These are phyloP conservation scores for Beta macrorhiza DNA, from an alignment of 179 eudicot genomes.

Conservation along the genomic window DNA sequence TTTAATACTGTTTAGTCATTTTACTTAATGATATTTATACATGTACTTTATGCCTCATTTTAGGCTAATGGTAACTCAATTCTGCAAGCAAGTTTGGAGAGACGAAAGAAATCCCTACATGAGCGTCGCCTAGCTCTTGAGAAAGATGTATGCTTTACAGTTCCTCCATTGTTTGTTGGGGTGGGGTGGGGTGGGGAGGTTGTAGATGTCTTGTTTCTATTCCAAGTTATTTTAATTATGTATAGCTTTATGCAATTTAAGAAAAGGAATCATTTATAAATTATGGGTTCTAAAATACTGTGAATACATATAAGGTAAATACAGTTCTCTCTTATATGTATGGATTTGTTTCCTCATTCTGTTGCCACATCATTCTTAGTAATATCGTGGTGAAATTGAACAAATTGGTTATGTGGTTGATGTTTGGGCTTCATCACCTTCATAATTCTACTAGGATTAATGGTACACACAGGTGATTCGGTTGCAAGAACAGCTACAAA, in stretches of 20 bases:
- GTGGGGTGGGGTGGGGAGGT: neutral
- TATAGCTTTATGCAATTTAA: neutral
- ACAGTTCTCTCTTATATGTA: neutral
- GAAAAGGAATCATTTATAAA: neutral
- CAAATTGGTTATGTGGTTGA: neutral
- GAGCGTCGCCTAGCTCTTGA: constrained; percentile 80
- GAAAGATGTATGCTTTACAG: constrained; percentile 60
- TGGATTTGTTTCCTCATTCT: neutral
- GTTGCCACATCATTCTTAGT: neutral
- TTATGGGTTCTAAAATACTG: neutral
- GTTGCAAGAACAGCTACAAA: constrained; percentile 64
- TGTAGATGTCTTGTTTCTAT: neutral
- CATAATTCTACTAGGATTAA: constrained; percentile 10
- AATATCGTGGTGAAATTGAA: neutral
- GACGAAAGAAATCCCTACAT: constrained; percentile 56
- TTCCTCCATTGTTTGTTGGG: neutral
- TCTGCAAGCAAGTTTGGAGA: constrained; percentile 59
- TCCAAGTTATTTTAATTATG: neutral
- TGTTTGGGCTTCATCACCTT: constrained; percentile 2
- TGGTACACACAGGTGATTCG: constrained; percentile 57
- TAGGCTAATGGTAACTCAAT: constrained; percentile 58
- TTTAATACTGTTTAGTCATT: neutral
- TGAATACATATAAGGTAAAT: neutral
- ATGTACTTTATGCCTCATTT: constrained; percentile 1
- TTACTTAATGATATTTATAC: neutral